Conservation (phyloP, 1,284 basidiomycete genomes). For the Heimioporus punctisporus region DNA sequence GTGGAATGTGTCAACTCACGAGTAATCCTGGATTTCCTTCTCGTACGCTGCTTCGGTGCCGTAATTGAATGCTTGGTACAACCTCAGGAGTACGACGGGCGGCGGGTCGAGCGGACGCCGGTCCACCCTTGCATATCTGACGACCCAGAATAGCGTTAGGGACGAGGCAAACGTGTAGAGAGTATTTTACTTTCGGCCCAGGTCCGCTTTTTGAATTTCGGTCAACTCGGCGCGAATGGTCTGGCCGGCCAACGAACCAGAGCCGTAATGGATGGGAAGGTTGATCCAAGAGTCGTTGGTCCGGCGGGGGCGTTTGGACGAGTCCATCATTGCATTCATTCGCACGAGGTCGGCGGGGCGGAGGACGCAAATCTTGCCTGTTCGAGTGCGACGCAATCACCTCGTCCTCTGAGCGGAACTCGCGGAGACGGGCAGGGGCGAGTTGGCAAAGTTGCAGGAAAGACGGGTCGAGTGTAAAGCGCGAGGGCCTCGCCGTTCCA, state of each 20-base stretch:
- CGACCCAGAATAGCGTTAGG: slow-evolving; percentile 3
- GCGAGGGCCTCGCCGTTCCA: slow-evolving; percentile 16
- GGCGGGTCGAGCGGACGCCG: slow-evolving; percentile 66
- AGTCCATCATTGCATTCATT: slow-evolving; percentile 24
- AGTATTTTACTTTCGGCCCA: slow-evolving; percentile 59
- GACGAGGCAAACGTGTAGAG: neutral
- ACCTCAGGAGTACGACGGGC: slow-evolving; percentile 55
- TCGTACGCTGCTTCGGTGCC: slow-evolving; percentile 44
- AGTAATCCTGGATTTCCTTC: slow-evolving; percentile 45
- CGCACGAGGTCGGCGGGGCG: neutral
- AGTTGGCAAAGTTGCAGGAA: too few species aligned
- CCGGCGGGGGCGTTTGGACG: slow-evolving; percentile 23
- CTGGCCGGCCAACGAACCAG: slow-evolving; percentile 61
- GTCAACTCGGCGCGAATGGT: slow-evolving; percentile 59
- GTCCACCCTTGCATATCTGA: slow-evolving; percentile 61
- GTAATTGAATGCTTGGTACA: slow-evolving; percentile 46
- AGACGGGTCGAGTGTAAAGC: neutral
- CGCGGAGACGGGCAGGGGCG: slow-evolving; percentile 5
- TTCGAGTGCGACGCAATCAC: slow-evolving; percentile 10
- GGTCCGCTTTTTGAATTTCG: slow-evolving; percentile 66
- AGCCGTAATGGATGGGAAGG: slow-evolving; percentile 51
- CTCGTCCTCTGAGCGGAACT: slow-evolving; percentile 12
- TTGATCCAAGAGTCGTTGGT: slow-evolving; percentile 36
- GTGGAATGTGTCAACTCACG: slow-evolving; percentile 34
- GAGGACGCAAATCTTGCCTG: slow-evolving; percentile 11